Evolutionary conservation across 305 asterid genomes (phyloP).

Genomic region (Solanum aculeatissimum): DNA sequence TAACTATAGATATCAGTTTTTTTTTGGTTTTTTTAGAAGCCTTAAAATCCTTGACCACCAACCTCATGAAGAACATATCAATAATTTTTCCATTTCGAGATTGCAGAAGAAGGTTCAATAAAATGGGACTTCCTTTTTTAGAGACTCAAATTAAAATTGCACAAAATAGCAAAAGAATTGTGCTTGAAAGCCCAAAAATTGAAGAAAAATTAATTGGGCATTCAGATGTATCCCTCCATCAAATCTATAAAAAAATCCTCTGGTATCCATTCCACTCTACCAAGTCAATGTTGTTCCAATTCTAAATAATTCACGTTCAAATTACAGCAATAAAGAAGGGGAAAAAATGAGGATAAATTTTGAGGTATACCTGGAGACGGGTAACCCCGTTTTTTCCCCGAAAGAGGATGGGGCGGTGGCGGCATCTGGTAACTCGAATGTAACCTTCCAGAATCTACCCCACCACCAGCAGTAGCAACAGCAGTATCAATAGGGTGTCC

Average conservation of each 20-base stretch:
- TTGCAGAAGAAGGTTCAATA: background rate
- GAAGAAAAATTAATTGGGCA: background rate
- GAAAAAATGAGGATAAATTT: background rate
- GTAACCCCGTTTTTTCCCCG: constrained; percentile 75
- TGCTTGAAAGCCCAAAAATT: background rate
- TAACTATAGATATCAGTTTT: background rate
- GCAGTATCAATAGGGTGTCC: constrained; percentile 29
- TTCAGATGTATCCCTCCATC: background rate
- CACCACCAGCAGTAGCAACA: constrained; percentile 13
- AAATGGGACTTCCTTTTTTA: background rate
- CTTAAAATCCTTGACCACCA: background rate
- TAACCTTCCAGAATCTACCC: constrained; percentile 29
- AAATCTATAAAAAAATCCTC: background rate
- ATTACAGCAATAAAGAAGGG: background rate
- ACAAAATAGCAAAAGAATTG: background rate
- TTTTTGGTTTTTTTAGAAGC: background rate
- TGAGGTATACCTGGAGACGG: constrained; percentile 53
- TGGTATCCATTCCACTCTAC: background rate
- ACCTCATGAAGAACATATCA: background rate
- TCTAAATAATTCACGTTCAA: background rate
- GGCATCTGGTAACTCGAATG: constrained; percentile 25
- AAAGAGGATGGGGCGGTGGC: constrained; percentile 8
- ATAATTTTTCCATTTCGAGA: background rate
- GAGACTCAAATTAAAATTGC: background rate
- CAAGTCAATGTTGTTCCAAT: background rate